Evolutionary conservation across 1,284 basidiomycete genomes (phyloP), one percentile per base, ranked within the genome.

Genomic region (Cutaneotrichosporon mucoides): DNA sequence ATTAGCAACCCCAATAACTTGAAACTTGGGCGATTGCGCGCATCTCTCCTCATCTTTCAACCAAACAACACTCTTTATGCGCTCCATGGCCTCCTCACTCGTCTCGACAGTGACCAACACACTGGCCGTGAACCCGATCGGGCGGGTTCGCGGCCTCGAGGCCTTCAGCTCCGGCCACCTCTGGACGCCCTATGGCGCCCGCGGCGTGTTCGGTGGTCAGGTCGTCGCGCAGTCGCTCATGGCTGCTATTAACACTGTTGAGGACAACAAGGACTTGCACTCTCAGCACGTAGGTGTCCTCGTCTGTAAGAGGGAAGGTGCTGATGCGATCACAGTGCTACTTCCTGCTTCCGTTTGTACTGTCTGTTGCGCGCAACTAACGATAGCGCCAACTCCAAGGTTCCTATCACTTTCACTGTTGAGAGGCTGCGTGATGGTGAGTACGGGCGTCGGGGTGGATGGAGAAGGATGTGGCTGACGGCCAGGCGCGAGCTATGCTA

Each of bases 151-250:
- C 47, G 58, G 63, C 36, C 53, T 63, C 36, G 60, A 65, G 53
- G 63, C 63, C 11, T 91, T 86, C 73, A 84, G 87, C 38, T 89
- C 88, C 0, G 87, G 84, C 67, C 84, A 84, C 1, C 81, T 93
- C 1, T 89, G 85, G 82, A 64, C 85, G 12, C 90, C 89, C 0
- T 73, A 76, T 9, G 80, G 82, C 15, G 83, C 84, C 15, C 82
- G 90, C 61, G 90, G 91, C 33, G 90, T 91, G 5, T 94, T 91
- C 68, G 92, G 92, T 56, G 92, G 92, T 4, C 80, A 82, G 67
- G 91, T 94, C 60, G 92, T 95, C 66, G 92, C 88, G 8, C 91
- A 93, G 71, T 89, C 89, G 5, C 79, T 92, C 36, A 84, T 88
- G 12, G 85, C 89, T 11, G 90, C 90, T 5, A 87, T 87, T 24